Base-by-base conservation (phyloP, 2,329 filamentous ascomycete species). In the Pseudocercospora crystallina region DNA sequence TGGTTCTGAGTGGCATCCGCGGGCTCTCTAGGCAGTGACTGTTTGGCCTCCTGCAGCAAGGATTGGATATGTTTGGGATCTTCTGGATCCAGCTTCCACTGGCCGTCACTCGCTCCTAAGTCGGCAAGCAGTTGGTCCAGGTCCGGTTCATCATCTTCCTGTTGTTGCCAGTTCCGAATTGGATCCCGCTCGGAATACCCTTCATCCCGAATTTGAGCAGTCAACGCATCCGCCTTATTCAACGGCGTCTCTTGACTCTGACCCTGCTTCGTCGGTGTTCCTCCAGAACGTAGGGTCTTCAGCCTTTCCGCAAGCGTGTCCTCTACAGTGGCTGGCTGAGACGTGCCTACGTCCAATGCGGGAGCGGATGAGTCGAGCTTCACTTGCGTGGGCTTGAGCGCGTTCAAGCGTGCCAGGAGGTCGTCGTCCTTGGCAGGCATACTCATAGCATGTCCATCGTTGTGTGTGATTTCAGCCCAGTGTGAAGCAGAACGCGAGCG, bases 341-440 rank as follows among this genome's bases (percentile, higher is more conserved):
- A 54, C 8, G 60, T 54, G 30, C 60, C 40, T 15, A 63, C 51
- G 36, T 65, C 60, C 9, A 60, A 46, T n/a, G 61, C 58, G 12
- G 59, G 47, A 17, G 47, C 40, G 38, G 30, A 39, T 14, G 44
- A 41, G 35, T 60, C 43, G 13, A 76, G 61, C 43, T 57, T 69
- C 14, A 76, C 65, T 26, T 62, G 67, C 1, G 73, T 72, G 37
- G 71, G 70, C 58, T 76, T 76, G 41, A 78, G 67, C 11, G 75
- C 75, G 54, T 77, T 77, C 32, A 78, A 67, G 42, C 76, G 71
- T 14, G 75, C 73, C 47, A 77, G 71, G 14, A 78, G 71, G 49
- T 70, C 65, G 43, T 73, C 66, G 50, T 76, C 73, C 13, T 53
- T 48, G 15, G 33, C 48, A 34, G 62, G 47, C 64, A 66, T 67